phyloP scores from a whole-genome alignment of 2,329 filamentous ascomycete genomes.

The Fusarium hainanense region DNA sequence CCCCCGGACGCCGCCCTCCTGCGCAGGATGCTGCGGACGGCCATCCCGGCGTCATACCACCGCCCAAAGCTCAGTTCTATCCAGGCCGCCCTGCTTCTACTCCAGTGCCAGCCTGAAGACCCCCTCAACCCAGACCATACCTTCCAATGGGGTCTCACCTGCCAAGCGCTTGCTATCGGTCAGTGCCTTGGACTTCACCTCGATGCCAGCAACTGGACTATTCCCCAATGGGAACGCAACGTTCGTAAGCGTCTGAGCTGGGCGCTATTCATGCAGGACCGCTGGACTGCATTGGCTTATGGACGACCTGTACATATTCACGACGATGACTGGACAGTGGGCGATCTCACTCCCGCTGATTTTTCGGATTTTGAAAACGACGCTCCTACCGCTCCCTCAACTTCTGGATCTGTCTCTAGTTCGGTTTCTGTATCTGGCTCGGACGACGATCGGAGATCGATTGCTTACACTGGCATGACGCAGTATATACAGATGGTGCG shows the following conservation, averaged over 20 bases:
- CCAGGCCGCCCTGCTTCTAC: conserved; percentile 45
- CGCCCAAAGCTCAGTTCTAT: conserved; percentile 48
- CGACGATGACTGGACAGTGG: conserved; percentile 48
- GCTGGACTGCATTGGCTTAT: conserved; percentile 57
- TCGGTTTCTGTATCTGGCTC: conserved; percentile 31
- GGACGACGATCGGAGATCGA: conserved; percentile 48
- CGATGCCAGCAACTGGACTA: conserved; percentile 66
- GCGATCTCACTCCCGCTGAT: conserved; percentile 46
- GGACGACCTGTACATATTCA: conserved; percentile 48
- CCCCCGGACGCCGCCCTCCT: conserved; percentile 43
- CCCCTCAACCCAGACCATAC: conserved; percentile 51
- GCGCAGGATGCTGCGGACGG: conserved; percentile 40
- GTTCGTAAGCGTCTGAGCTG: conserved; percentile 68
- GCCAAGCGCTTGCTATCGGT: conserved; percentile 60
- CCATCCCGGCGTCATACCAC: conserved; percentile 46
- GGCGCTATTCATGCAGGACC: conserved; percentile 71
- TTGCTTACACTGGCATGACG: conserved; percentile 52
- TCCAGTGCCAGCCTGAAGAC: conserved; percentile 49
- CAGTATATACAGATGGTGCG: conserved; percentile 60
- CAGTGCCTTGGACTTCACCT: conserved; percentile 66
- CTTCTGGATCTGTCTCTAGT: conserved; percentile 23
- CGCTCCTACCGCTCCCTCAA: conserved; percentile 10
- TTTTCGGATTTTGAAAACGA: conserved; percentile 48
- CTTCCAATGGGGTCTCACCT: conserved; percentile 53
- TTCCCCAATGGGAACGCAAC: conserved; percentile 67